A percentile compares a stretch with the other conserved stretches of the same genome.
Evolutionary conservation across 2,329 filamentous ascomycete species (phyloP).

Genomic region (Pseudopyricularia javanii): DNA sequence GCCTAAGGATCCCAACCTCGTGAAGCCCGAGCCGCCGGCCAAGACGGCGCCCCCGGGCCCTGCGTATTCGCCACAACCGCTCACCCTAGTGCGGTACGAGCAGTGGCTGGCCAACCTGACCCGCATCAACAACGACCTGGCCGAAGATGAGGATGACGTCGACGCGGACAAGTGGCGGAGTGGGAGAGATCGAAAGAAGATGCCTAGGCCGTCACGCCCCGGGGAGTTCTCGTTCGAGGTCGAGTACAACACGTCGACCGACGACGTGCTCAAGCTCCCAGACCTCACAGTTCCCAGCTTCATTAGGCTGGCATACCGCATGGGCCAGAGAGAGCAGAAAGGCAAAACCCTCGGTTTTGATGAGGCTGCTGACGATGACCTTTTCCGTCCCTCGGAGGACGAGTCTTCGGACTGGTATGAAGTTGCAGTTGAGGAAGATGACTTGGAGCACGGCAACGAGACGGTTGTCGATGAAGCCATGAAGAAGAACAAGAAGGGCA

Average conservation of each 20-base stretch:
- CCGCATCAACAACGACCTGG: conserved; percentile 63
- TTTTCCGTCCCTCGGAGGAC: background rate
- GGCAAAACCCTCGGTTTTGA: conserved; percentile 7
- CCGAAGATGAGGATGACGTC: conserved; percentile 14
- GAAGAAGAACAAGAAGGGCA: conserved; percentile 31
- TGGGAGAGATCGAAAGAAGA: conserved; percentile 49
- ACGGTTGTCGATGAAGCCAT: conserved; percentile 21
- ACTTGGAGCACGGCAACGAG: conserved; percentile 13
- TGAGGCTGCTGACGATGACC: conserved; percentile 5
- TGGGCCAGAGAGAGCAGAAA: conserved; percentile 38
- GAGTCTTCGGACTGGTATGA: conserved; percentile 13
- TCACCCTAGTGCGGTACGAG: conserved; percentile 68
- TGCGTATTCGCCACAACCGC: conserved; percentile 74
- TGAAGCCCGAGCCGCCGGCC: conserved; percentile 60
- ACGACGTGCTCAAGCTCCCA: conserved; percentile 59
- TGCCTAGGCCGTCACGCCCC: conserved; percentile 39
- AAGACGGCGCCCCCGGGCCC: conserved; percentile 67
- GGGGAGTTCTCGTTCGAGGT: conserved; percentile 62
- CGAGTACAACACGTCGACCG: conserved; percentile 75
- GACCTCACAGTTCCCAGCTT: conserved; percentile 80
- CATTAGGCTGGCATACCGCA: conserved; percentile 66
- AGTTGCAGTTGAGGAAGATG: conserved; percentile 14
- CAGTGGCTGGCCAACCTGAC: conserved; percentile 97
- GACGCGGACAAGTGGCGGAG: conserved; percentile 41
- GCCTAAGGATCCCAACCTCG: conserved; percentile 46